Conservation (phyloP, 257 asterid genomes). For the Rehmannia glutinosa region DNA sequence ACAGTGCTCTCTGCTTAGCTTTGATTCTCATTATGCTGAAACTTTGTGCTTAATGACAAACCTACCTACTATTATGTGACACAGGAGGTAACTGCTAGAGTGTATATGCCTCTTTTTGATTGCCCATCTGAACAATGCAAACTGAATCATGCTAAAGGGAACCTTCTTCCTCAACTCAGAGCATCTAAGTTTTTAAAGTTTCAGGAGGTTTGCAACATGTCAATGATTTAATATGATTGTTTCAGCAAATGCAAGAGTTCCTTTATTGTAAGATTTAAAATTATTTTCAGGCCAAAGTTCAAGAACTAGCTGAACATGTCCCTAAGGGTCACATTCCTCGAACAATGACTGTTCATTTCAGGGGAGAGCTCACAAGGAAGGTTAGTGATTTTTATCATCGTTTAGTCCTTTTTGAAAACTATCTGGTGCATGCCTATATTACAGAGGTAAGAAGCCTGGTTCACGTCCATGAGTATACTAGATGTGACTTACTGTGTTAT, state of each 20-base stretch:
- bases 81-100: slow-evolving; percentile 94
- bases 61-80: background rate
- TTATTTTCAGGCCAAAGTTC: slow-evolving; percentile 83
- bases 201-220: slow-evolving; percentile 70
- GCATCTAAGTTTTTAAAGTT: slow-evolving; percentile 90
- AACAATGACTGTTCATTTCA: slow-evolving; percentile 86
- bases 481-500: background rate
- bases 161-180: slow-evolving; percentile 84
- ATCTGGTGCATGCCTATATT: background rate
- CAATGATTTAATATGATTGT: slow-evolving; percentile 8
- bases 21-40: background rate
- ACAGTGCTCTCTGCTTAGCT: slow-evolving; percentile 1
- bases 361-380: slow-evolving; percentile 98
- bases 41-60: background rate
- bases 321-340: slow-evolving; percentile 98
- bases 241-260: background rate
- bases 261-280: slow-evolving; percentile 6
- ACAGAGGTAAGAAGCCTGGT: background rate
- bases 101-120: slow-evolving; percentile 87
- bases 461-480: background rate
- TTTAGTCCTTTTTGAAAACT: background rate
- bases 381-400: slow-evolving; percentile 32
- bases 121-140: slow-evolving; percentile 81
- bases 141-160: slow-evolving; percentile 67
- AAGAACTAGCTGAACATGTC: slow-evolving; percentile 95